Evolutionary conservation across 1,139 yeast genomes (phyloP).

Genomic region (Chernovozyma sophiae-reginae): DNA sequence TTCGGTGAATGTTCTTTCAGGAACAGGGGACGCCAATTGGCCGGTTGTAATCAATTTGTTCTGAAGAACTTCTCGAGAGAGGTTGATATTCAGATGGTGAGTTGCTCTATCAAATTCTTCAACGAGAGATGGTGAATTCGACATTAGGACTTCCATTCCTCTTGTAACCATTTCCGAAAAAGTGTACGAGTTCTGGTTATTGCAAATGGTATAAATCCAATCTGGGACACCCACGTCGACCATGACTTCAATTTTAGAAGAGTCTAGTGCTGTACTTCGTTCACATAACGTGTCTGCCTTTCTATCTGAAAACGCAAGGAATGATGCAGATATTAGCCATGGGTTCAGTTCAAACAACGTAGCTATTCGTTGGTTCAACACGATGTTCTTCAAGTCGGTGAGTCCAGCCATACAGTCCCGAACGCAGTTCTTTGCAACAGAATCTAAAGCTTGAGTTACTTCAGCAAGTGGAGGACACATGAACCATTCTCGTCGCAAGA

Average conservation of each 20-base stretch:
- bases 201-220: conserved; percentile 1
- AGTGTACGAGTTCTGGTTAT: background rate
- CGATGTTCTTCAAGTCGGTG: background rate
- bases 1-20: conserved; percentile 2
- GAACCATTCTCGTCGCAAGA: conserved; percentile 21
- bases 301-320: background rate
- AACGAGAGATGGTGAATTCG: background rate
- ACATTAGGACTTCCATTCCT: background rate
- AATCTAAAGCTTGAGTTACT: background rate
- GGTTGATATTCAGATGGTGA: no score
- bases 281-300: background rate
- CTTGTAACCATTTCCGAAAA: background rate
- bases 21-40: conserved; percentile 2
- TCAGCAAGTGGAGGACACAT: conserved; percentile 14
- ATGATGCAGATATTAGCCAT: conserved; percentile 2
- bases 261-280: background rate
- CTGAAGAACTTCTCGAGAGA: conserved; percentile 8
- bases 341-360: background rate
- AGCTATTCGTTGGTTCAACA: background rate
- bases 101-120: background rate
- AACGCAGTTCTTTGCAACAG: background rate
- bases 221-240: conserved; percentile 3
- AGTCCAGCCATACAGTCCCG: background rate
- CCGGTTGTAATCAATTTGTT: conserved; percentile 5
- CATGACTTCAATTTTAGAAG: background rate